Evolutionary conservation across 192 early-diverging fungal genomes (phyloP), one percentile per base, ranked within the genome.

Genomic region (Backusella tuberculispora): DNA sequence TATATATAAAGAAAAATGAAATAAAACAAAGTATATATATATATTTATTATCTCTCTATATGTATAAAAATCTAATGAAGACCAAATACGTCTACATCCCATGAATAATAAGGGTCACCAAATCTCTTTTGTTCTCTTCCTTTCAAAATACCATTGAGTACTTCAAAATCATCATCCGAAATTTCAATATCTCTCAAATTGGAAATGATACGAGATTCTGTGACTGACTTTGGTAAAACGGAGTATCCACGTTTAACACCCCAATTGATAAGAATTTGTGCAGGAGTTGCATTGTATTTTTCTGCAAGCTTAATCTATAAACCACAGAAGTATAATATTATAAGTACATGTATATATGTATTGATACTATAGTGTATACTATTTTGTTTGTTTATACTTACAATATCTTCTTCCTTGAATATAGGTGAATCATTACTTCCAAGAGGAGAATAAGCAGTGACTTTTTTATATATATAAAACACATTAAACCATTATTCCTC

Each of bases 361-460:
- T 19, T 9, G 13, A 24, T n/a, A n/a, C n/a, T 2, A 34, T 34
- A 34, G 29, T 2, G 2, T 34, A 24, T 56, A 56, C 6, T 24
- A 14, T 15, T 0, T 17, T 24, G 17, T 6, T 17, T 6, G 6
- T 34, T 34, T 34, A 42, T 45, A 77, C 71, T 73, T 63, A 77
- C 76, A 48, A 77, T 46, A 7, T 44, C 48, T n/a, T 66, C 63
- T 15, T 79, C 78, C 38, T 74, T 71, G 8, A 74, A 41, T 17
- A 79, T 42, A 46, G 78, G 78, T 41, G 73, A 74, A 26, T 74
- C 53, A 2, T 60, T 75, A 42, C 72, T 74, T 17, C 95, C 95
- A 26, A 96, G 83, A 37, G 96, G 95, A 46, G 89, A 92, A 85
- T 95, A 97, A 1, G 90, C 95, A 19, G 93, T 94, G 45, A 95